phyloP scores from a whole-genome alignment of 108 stramenopile species.

The Skeletonema potamos region DNA sequence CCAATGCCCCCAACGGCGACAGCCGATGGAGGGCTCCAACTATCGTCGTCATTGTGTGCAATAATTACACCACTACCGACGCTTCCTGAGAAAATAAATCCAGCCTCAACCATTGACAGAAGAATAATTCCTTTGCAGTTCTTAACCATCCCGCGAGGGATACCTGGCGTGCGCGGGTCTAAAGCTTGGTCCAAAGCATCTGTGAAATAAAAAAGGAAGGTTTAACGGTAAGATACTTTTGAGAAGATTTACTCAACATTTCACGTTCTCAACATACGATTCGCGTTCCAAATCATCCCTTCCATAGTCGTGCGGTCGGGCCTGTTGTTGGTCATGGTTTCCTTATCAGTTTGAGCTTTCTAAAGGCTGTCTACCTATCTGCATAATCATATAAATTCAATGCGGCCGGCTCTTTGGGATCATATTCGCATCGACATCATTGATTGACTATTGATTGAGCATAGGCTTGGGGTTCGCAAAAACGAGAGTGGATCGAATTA shows the following conservation, averaged over 20 bases:
- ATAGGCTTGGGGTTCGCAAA: no score
- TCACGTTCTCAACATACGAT: neutral
- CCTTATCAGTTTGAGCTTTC: neutral
- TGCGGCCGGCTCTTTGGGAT: no score
- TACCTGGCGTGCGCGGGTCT: slow-evolving; percentile 32
- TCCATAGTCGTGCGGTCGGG: slow-evolving; percentile 43
- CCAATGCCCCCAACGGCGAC: slow-evolving; percentile 61
- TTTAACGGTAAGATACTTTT: no score
- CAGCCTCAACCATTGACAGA: slow-evolving; percentile 74
- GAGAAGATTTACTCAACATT: no score
- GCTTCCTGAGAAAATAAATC: slow-evolving; percentile 69
- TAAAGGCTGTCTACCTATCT: no score
- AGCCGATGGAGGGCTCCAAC: slow-evolving; percentile 77
- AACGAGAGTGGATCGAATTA: no score
- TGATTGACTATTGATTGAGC: no score
- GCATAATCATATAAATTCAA: no score
- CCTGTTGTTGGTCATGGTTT: slow-evolving; percentile 3
- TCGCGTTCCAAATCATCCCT: slow-evolving; percentile 50
- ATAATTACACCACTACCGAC: slow-evolving; percentile 75
- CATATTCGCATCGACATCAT: no score
- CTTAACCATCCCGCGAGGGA: slow-evolving; percentile 61
- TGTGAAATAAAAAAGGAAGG: no score
- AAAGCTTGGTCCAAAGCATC: slow-evolving; percentile 43
- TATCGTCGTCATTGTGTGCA: slow-evolving; percentile 49
- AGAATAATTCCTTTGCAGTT: slow-evolving; percentile 62